A percentile compares a stretch with the other conserved stretches of the same genome.
phyloP scores from a whole-genome alignment of 345 rosid species.

The Euphorbia tirucalli region DNA sequence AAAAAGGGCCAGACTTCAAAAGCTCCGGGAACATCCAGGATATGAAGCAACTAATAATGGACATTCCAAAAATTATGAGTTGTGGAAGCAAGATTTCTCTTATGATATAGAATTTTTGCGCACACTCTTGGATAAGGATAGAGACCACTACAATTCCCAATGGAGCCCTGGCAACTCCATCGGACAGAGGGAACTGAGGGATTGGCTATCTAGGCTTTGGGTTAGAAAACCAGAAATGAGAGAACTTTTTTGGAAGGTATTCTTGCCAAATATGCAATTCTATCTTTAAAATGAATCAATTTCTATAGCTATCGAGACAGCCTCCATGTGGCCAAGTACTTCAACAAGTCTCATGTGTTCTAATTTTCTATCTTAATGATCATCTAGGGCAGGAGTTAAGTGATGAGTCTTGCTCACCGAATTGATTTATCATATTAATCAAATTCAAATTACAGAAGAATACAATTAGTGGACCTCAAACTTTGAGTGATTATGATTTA shows the following conservation, averaged over 20 bases:
- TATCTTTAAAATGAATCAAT: constrained; percentile 6
- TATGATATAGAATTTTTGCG: constrained; percentile 67
- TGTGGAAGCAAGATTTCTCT: constrained; percentile 59
- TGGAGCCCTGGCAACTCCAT: constrained; percentile 88
- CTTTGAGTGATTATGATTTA: not conserved
- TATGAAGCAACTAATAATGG: constrained; percentile 33
- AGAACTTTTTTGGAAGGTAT: constrained; percentile 86
- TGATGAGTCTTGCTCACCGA: not conserved
- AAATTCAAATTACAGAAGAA: too few relatives aligned
- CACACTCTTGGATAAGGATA: constrained; percentile 70
- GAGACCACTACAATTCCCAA: constrained; percentile 80
- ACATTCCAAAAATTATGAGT: constrained; percentile 36
- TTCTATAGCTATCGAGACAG: not conserved
- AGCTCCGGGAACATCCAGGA: constrained; percentile 33
- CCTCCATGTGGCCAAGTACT: not conserved
- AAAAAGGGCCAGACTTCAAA: constrained; percentile 56
- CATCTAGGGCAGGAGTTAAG: not conserved
- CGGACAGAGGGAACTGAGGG: constrained; percentile 95
- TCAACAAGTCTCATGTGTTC: not conserved
- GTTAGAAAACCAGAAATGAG: constrained; percentile 69
- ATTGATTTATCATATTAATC: not conserved
- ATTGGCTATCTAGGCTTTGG: constrained; percentile 89
- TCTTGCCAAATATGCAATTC: not conserved
- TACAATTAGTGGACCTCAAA: not conserved
- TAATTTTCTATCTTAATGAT: not conserved